phyloP scores from a whole-genome alignment of 2,329 filamentous ascomycete genomes.

The Kalaharituber pfeilii region DNA sequence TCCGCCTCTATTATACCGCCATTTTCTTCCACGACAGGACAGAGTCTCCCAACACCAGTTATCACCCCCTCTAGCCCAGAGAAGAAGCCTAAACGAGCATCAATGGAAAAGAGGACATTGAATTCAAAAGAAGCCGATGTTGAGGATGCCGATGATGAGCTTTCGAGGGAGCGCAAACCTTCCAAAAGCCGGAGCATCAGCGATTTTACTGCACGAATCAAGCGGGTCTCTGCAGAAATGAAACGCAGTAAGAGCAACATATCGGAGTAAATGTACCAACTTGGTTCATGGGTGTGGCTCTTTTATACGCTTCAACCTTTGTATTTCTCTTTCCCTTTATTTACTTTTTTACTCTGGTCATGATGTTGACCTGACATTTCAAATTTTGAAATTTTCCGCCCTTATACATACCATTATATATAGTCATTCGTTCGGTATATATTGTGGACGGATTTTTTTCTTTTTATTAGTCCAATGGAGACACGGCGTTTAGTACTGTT shows the following conservation, averaged over 20 bases:
- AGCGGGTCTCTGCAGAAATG: slow-evolving; percentile 15
- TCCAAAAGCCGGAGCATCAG: slow-evolving; percentile 18
- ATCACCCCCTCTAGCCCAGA: neutral
- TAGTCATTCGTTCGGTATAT: neutral
- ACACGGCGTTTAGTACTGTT: neutral
- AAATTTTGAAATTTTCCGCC: neutral
- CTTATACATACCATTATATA: neutral
- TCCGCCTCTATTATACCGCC: neutral
- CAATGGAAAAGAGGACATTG: slow-evolving; percentile 18
- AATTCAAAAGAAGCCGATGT: slow-evolving; percentile 17
- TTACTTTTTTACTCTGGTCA: neutral
- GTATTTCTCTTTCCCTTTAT: slow-evolving; percentile 4
- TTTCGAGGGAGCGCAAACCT: slow-evolving; percentile 14
- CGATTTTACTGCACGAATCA: slow-evolving; percentile 16
- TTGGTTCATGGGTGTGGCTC: neutral
- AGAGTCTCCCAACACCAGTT: neutral
- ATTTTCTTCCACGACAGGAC: neutral
- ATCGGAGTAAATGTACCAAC: neutral
- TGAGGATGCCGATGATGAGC: slow-evolving; percentile 17
- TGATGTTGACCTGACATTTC: neutral
- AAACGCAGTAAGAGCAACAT: slow-evolving; percentile 17
- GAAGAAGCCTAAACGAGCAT: slow-evolving; percentile 14
- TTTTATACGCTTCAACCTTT: slow-evolving; percentile 2
- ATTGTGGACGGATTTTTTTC: neutral
- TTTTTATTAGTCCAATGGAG: neutral